Evolutionary conservation across 768 basidiomycete genomes (phyloP).

Genomic region (Tricholoma matsutake): DNA sequence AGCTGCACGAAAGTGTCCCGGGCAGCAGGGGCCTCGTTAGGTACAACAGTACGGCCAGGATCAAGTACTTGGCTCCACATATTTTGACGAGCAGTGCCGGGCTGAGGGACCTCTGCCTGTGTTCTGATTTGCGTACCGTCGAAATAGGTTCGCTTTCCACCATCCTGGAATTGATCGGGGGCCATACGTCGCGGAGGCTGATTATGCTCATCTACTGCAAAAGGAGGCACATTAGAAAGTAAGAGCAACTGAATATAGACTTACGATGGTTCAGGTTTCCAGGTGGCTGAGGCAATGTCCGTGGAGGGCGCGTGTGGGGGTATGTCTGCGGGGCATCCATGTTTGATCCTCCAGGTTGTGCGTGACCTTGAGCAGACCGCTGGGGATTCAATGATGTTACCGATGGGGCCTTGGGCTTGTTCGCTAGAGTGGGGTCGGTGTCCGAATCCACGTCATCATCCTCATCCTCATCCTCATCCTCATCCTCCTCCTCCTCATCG

Average conservation of each 20-base stretch:
- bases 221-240: neutral
- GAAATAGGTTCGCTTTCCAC: slow-evolving; percentile 49
- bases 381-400: slow-evolving; percentile 21
- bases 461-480: slow-evolving; percentile 73
- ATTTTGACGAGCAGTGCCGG: slow-evolving; percentile 57
- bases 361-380: slow-evolving; percentile 25
- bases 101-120: slow-evolving; percentile 53
- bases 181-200: slow-evolving; percentile 42
- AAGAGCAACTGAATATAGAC: slow-evolving; percentile 17
- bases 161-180: slow-evolving; percentile 54
- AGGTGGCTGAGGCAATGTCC: slow-evolving; percentile 67
- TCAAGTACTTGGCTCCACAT: slow-evolving; percentile 93
- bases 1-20: slow-evolving; percentile 72
- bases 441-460: slow-evolving; percentile 75
- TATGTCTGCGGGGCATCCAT: slow-evolving; percentile 22
- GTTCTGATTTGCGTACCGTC: slow-evolving; percentile 52
- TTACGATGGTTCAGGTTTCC: slow-evolving; percentile 42
- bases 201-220: slow-evolving; percentile 42
- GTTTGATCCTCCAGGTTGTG: slow-evolving; percentile 21
- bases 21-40: slow-evolving; percentile 37
- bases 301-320: slow-evolving; percentile 52
- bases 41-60: slow-evolving; percentile 49
- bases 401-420: slow-evolving; percentile 20
- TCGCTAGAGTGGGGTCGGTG: slow-evolving; percentile 31
- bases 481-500: slow-evolving; percentile 85